phyloP scores from a whole-genome alignment of 2,329 filamentous ascomycete species.

The Xylariaceae sp. region DNA sequence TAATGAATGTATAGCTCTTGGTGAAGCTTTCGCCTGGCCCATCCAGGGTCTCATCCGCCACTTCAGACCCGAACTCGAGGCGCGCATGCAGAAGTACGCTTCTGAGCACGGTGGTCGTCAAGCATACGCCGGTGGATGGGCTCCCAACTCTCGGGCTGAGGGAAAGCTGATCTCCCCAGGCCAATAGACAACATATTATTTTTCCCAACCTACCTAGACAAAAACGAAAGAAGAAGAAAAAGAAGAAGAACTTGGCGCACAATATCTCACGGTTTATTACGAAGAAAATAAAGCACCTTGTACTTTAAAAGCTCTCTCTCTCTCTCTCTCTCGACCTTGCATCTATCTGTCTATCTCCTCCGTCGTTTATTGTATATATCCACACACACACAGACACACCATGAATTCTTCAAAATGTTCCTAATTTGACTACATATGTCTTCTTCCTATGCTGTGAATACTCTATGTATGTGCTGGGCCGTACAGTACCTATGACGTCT shows the following conservation, averaged over 20 bases:
- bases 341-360: not conserved
- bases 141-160: slow-evolving; percentile 65
- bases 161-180: slow-evolving; percentile 85
- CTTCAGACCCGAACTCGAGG: slow-evolving; percentile 94
- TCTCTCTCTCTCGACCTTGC: no score
- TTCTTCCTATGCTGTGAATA: not conserved
- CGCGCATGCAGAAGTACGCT: slow-evolving; percentile 76
- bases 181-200: slow-evolving; percentile 54
- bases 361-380: slow-evolving; percentile 24
- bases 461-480: not conserved
- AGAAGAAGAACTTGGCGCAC: slow-evolving; percentile 13
- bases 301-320: slow-evolving; percentile 1
- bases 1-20: slow-evolving; percentile 56
- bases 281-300: slow-evolving; percentile 15
- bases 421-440: not conserved
- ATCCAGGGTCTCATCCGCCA: slow-evolving; percentile 97
- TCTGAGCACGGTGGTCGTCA: slow-evolving; percentile 61
- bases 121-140: slow-evolving; percentile 83
- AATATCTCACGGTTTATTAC: slow-evolving; percentile 10
- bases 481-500: not conserved
- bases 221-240: not conserved
- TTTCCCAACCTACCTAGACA: slow-evolving; percentile 6
- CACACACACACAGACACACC: slow-evolving; percentile 2
- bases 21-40: slow-evolving; percentile 97
- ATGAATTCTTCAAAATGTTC: slow-evolving; percentile 9